Conservation (phyloP, 257 asterid species). For the Solanum lycopersicoides region DNA sequence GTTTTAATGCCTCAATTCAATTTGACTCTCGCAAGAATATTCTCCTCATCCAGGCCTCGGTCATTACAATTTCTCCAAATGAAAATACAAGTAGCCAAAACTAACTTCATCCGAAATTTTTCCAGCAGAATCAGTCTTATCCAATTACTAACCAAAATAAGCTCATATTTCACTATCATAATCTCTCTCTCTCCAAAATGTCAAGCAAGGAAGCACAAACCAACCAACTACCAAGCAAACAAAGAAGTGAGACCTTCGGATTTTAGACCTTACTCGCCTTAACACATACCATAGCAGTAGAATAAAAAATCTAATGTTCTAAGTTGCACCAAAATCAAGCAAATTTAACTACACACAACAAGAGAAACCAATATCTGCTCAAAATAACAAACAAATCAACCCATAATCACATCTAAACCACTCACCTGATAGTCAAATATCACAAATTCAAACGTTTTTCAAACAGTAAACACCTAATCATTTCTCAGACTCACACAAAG, state of each 20-base stretch:
- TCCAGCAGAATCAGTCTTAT: background rate
- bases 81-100: background rate
- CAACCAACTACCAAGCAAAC: background rate
- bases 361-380: background rate
- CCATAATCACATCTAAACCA: background rate
- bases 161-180: background rate
- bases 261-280: background rate
- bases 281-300: background rate
- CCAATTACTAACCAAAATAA: background rate
- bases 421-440: background rate
- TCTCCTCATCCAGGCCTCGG: background rate
- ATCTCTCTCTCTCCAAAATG: background rate
- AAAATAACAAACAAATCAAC: background rate
- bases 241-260: background rate
- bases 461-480: background rate
- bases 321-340: background rate
- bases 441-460: background rate
- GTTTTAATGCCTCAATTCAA: background rate
- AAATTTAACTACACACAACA: background rate
- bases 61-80: background rate
- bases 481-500: background rate
- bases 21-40: background rate
- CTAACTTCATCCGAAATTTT: background rate
- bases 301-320: background rate
- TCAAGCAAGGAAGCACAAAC: background rate